phyloP scores from a whole-genome alignment of 1,284 basidiomycete genomes.

The Phylloporus sp. region DNA sequence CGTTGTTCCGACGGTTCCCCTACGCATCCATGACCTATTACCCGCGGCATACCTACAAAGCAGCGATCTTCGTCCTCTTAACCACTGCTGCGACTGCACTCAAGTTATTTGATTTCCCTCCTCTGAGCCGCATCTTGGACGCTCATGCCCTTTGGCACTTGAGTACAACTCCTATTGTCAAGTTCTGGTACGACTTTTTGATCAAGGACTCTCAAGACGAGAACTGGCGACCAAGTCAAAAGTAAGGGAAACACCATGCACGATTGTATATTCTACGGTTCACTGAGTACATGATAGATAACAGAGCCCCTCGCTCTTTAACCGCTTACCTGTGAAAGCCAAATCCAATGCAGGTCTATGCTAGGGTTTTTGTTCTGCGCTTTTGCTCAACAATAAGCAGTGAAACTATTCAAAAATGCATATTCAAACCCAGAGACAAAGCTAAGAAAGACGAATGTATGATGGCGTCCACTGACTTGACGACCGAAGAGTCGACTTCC shows the following conservation, averaged over 20 bases:
- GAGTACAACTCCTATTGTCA: conserved; percentile 80
- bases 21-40: conserved; percentile 55
- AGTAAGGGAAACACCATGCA: conserved; percentile 16
- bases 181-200: conserved; percentile 86
- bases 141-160: conserved; percentile 97
- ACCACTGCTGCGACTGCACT: conserved; percentile 81
- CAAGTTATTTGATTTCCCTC: conserved; percentile 94
- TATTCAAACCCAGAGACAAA: neutral
- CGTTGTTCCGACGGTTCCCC: conserved; percentile 58
- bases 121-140: conserved; percentile 78
- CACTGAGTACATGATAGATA: conserved; percentile 21
- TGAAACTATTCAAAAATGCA: conserved; percentile 20
- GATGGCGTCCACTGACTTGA: conserved; percentile 43
- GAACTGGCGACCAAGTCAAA: conserved; percentile 47
- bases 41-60: conserved; percentile 56
- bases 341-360: conserved; percentile 4
- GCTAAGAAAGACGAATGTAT: conserved; percentile 33
- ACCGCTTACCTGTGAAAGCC: neutral
- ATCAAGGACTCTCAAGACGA: conserved; percentile 67
- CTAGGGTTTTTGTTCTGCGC: conserved; percentile 13
- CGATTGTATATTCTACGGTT: conserved; percentile 9
- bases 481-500: conserved; percentile 40
- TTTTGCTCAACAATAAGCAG: conserved; percentile 25
- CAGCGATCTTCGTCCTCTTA: conserved; percentile 65
- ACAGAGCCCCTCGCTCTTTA: neutral